phyloP scores from a whole-genome alignment of 1,284 basidiomycete genomes.

The Ganoderma sinense region DNA sequence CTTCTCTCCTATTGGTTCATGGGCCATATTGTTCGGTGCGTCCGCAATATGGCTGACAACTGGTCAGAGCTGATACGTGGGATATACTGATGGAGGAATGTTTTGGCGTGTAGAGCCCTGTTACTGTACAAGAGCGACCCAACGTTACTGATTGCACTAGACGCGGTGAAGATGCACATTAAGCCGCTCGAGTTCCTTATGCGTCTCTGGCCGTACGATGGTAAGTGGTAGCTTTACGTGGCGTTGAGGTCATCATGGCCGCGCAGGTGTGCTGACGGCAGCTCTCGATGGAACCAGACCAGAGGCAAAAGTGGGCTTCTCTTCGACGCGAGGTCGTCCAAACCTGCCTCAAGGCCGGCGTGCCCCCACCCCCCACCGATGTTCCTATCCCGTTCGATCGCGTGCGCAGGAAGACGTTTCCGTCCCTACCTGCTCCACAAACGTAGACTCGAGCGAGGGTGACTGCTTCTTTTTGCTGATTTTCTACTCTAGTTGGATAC shows the following conservation, averaged over 20 bases:
- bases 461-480: neutral
- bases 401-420: neutral
- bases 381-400: neutral
- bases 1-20: constrained; percentile 81
- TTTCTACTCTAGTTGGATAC: neutral
- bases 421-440: neutral
- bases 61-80: no score
- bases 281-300: neutral
- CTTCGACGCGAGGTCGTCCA: constrained; percentile 15
- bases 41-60: constrained; percentile 6
- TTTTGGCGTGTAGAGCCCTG: constrained; percentile 51
- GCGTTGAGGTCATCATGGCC: neutral
- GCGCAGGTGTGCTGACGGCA: neutral
- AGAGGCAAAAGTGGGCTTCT: constrained; percentile 9
- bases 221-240: constrained; percentile 43
- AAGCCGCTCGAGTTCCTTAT: constrained; percentile 69
- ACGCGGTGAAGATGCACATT: constrained; percentile 66
- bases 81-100: neutral
- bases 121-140: constrained; percentile 67
- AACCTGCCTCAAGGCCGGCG: constrained; percentile 13
- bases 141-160: constrained; percentile 64
- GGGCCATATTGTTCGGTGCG: constrained; percentile 69
- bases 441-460: neutral
- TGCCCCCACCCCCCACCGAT: constrained; percentile 4
- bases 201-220: constrained; percentile 68